A percentile compares a stretch with the other conserved stretches of the same genome.
Evolutionary conservation across 2,329 filamentous ascomycete genomes (phyloP).

Genomic region (Madurella mycetomatis): DNA sequence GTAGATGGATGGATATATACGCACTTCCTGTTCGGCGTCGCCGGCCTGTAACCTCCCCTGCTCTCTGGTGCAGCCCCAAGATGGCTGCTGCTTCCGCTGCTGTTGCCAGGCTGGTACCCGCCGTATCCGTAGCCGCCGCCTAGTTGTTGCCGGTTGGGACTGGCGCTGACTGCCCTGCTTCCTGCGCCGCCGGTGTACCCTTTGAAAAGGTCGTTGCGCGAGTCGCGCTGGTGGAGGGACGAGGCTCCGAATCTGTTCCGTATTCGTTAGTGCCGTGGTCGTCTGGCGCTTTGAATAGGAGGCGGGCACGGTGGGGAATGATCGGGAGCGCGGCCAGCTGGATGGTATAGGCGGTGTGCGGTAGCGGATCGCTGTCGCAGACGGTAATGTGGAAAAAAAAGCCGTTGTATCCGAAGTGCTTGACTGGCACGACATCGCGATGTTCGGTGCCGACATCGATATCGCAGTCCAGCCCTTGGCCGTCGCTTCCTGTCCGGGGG

Average conservation of each 20-base stretch:
- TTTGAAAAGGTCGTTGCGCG: constrained; percentile 69
- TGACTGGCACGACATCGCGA: background rate
- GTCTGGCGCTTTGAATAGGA: no score
- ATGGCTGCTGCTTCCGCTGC: constrained; percentile 27
- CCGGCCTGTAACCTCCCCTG: constrained; percentile 51
- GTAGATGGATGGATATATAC: constrained; percentile 23
- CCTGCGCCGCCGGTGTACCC: constrained; percentile 59
- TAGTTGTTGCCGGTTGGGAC: constrained; percentile 35
- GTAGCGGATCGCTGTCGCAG: background rate
- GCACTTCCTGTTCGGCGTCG: constrained; percentile 67
- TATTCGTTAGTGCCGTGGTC: no score
- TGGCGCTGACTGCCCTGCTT: constrained; percentile 42
- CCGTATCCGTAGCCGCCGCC: constrained; percentile 50
- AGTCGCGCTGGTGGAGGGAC: constrained; percentile 68
- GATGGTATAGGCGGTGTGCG: background rate
- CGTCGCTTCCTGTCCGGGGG: background rate
- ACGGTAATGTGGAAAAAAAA: background rate
- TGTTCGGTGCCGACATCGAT: background rate
- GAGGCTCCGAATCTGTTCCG: constrained; percentile 59
- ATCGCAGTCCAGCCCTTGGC: background rate
- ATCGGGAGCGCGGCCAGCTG: background rate
- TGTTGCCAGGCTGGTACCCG: constrained; percentile 29
- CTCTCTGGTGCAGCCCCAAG: constrained; percentile 33
- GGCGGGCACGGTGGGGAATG: no score
- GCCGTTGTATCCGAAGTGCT: background rate